Evolutionary conservation across 1,284 basidiomycete species (phyloP).

Genomic region (Mycena sp.): DNA sequence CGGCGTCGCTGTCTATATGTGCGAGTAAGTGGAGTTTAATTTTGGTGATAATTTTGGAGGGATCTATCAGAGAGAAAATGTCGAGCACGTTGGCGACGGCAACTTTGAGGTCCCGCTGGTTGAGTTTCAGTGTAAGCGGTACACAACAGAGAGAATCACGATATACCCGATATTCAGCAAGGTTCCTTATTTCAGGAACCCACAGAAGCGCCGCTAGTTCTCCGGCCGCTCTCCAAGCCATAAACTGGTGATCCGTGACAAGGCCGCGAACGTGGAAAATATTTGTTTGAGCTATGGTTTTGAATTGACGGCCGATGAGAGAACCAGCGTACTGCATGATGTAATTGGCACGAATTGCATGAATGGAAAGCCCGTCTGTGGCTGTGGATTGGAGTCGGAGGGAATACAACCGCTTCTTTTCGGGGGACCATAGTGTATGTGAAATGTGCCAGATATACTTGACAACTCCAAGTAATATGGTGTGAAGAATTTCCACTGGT

Average conservation of each 20-base stretch:
- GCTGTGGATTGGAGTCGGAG: constrained; percentile 37
- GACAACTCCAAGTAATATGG: too few relatives aligned
- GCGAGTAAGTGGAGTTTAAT: constrained; percentile 47
- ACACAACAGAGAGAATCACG: too few relatives aligned
- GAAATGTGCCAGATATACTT: constrained; percentile 49
- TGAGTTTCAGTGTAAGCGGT: too few relatives aligned
- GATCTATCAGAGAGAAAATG: constrained; percentile 35
- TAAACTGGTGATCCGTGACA: constrained; percentile 27
- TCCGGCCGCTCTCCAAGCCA: constrained; percentile 43
- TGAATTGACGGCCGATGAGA: too few relatives aligned
- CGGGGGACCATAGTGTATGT: constrained; percentile 34
- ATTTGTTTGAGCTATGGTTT: too few relatives aligned
- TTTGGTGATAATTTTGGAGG: too few relatives aligned
- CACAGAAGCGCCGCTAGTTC: constrained; percentile 46
- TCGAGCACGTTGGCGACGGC: constrained; percentile 46
- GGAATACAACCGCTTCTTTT: constrained; percentile 34
- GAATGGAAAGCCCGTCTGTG: constrained; percentile 41
- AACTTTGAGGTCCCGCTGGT: constrained; percentile 37
- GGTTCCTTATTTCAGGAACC: constrained; percentile 44
- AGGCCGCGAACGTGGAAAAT: constrained; percentile 40
- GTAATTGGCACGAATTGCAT: too few relatives aligned
- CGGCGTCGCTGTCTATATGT: constrained; percentile 38
- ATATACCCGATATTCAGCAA: constrained; percentile 44
- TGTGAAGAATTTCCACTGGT: constrained; percentile 48
- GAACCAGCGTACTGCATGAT: too few relatives aligned